phyloP scores from a whole-genome alignment of 768 basidiomycete genomes.

The Rhodotorula sphaerocarpa region DNA sequence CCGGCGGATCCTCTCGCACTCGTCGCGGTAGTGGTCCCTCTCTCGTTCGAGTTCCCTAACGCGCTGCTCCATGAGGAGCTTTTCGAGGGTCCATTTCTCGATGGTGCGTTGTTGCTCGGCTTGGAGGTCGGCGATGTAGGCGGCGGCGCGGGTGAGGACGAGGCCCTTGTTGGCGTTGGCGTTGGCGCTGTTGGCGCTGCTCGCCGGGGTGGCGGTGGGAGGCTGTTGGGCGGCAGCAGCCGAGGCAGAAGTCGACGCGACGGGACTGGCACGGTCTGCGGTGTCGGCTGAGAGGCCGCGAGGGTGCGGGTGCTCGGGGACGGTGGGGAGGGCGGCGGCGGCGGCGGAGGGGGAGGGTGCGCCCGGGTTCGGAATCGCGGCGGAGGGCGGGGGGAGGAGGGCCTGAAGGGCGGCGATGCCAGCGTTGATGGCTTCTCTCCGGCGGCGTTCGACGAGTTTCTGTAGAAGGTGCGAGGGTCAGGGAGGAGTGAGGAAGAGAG shows the following conservation, averaged over 20 bases:
- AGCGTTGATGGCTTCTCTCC: constrained; percentile 90
- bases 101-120: constrained; percentile 84
- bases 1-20: no score
- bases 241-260: background rate
- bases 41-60: background rate
- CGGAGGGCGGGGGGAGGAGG: constrained; percentile 57
- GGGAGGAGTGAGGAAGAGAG: no score
- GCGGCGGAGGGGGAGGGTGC: background rate
- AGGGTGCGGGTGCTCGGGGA: no score
- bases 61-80: constrained; percentile 73
- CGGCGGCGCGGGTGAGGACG: constrained; percentile 75
- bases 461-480: no score
- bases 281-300: no score
- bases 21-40: no score
- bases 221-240: no score
- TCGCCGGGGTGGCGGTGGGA: background rate
- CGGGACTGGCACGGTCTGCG: no score
- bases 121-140: constrained; percentile 84
- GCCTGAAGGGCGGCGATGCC: constrained; percentile 86
- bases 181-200: background rate
- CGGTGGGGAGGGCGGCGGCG: background rate
- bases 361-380: background rate
- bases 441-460: constrained; percentile 97
- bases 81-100: constrained; percentile 89
- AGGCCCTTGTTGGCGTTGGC: constrained; percentile 57